phyloP scores from a whole-genome alignment of 345 rosid genomes.

The Excoecaria agallocha region DNA sequence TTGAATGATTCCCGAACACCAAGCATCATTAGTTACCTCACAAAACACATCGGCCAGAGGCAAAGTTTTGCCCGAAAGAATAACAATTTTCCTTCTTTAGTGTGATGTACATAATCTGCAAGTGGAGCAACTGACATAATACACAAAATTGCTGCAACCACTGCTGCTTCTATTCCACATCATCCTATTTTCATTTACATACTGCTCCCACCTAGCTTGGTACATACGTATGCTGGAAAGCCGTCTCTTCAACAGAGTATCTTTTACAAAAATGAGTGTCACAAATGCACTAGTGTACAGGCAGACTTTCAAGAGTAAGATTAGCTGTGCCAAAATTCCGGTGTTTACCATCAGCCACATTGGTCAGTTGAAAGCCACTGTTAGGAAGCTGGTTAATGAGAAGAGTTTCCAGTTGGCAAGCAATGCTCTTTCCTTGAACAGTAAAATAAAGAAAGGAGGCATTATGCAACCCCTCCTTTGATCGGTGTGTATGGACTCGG shows the following conservation, averaged over 20 bases:
- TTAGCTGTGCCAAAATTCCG: slow-evolving; percentile 69
- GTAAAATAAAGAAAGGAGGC: slow-evolving; percentile 70
- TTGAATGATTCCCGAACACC: neutral
- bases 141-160: slow-evolving; percentile 54
- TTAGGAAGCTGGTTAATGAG: slow-evolving; percentile 74
- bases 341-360: slow-evolving; percentile 87
- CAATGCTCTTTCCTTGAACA: slow-evolving; percentile 89
- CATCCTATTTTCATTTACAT: slow-evolving; percentile 8
- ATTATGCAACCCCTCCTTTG: slow-evolving; percentile 61
- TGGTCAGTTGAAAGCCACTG: slow-evolving; percentile 62
- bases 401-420: slow-evolving; percentile 92
- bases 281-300: slow-evolving; percentile 18
- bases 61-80: neutral
- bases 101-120: neutral
- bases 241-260: slow-evolving; percentile 4
- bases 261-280: slow-evolving; percentile 17
- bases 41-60: neutral
- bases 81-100: neutral
- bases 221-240: neutral
- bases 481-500: slow-evolving; percentile 61
- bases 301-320: slow-evolving; percentile 33
- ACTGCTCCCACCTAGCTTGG: neutral
- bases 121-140: slow-evolving; percentile 42
- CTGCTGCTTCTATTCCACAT: slow-evolving; percentile 7
- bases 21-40: neutral